Evolutionary conservation across 129 eudicot genomes (phyloP), one percentile per base, ranked within the genome.

Genomic region (Centella asiatica): DNA sequence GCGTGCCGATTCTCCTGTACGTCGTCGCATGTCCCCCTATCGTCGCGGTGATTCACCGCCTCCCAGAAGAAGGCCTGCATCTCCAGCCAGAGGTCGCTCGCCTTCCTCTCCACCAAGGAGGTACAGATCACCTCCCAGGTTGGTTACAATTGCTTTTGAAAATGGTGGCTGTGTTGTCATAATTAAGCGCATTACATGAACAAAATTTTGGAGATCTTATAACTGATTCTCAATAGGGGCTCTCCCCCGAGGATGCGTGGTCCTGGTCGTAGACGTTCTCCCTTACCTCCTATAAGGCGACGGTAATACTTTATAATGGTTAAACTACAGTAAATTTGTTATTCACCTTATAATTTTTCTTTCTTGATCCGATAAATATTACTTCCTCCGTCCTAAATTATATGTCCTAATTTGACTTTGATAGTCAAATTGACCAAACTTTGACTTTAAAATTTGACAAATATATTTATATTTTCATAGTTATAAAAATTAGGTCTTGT

Each of bases 181-280:
- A n/a, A n/a, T n/a, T n/a, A n/a, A n/a, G n/a, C n/a, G n/a, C n/a
- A n/a, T n/a, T n/a, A n/a, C n/a, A n/a, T n/a, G n/a, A n/a, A n/a
- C n/a, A n/a, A n/a, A n/a, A n/a, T n/a, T n/a, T n/a, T 39, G 42
- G 42, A 10, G 18, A 58, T 39, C 32, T 10, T 33, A 26, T 62
- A 10, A 70, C 76, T 67, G 50, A 46, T 54, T 51, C 44, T 58
- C 6, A 46, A 58, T 73, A 83, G 95, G 87, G 74, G 49, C 32
- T 76, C 95, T 71, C 93, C 95, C 4, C 76, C 89, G 36, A 76
- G 96, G 22, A 55, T 72, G 10, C 96, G 92, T 57, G 96, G 80
- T 75, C 95, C 97, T 14, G 67, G 81, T 63, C 92, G 97, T 34
- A 78, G 93, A 71, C 85, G 95, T 36, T 83, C 97, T 34, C 97